Evolutionary conservation across 2,329 filamentous ascomycete genomes (phyloP), one percentile per base, ranked within the genome.

Genomic region (Chaetomiaceae sp.): DNA sequence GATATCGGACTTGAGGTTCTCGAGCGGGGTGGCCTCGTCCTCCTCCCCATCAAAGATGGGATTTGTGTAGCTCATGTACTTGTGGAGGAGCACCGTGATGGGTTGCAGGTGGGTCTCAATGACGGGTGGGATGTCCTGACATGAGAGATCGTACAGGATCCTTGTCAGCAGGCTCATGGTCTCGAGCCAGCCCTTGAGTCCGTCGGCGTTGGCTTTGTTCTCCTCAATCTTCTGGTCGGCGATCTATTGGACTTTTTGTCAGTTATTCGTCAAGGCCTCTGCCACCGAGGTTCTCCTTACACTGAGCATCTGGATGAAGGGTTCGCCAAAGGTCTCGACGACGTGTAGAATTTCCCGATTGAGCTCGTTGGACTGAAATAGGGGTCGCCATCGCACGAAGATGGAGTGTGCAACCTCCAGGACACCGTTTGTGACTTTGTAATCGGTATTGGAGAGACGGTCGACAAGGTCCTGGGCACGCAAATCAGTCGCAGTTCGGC

Each of bases 261-360:
- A 31, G 27, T 27, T 14, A 2, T 27, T 36, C 12, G 4, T 29
- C 20, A 8, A 15, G 27, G 27, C 27, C 4, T 7, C 0, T 3
- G 4, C 3, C 17, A 12, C 5, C 34, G 8, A 19, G n/a, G 9
- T 23, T 4, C 15, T 14, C 14, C 75, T 68, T 76, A 89, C 87
- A 64, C 83, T 81, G 62, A 96, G 83, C 56, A 97, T 79, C 51
- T 82, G 79, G 52, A 97, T 78, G 69, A 95, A 97, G 0, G 94
- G 87, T 36, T 81, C 75, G 55, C 89, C 88, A 69, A 99, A 97
- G 54, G 85, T 90, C 56, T 76, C 75, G 48, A 99, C 80, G 53
- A 99, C 95, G 74, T 99, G 94, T 71, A 96, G 94, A 75, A 99
- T 95, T 73, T 99, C 94, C 33, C 84, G 88, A 70, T 91, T 99